Base-by-base conservation (phyloP, 768 basidiomycete genomes). In the Mycena galopus region DNA sequence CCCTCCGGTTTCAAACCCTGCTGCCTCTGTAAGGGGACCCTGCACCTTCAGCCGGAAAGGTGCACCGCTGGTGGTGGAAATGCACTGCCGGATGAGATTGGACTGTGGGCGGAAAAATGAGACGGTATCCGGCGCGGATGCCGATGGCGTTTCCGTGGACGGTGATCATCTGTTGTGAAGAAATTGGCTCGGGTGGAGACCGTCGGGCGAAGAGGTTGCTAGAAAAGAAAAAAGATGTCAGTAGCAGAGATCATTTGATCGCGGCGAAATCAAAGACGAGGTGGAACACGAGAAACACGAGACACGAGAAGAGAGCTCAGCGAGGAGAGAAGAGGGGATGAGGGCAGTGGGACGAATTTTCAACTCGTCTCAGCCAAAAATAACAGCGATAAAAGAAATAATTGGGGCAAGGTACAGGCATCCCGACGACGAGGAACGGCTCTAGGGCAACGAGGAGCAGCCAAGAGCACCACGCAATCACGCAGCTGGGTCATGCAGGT, bases 171-270 rank as follows among this genome's bases (percentile, higher is more conserved):
- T 42, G 32, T 32, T 42, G 37, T 29, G 32, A n/a, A 21, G 59
- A 21, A 44, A 29, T n/a, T 61, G 39, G 21, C 39, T 21, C 42
- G 61, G 44, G 61, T 44, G 61, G 62, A 62, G 44, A 50, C 23
- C 62, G 47, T 63, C 47, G 64, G 50, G 50, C 63, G 63, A 64
- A 51, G 63, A 64, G n/a, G 63, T 51, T 64, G 47, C 63, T 55
- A n/a, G 47, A 32, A 37, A 53, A 51, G 33, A 32, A 37, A 64
- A 64, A 64, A 64, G 63, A 53, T 32, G 50, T 35, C 63, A 51
- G 50, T 64, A 64, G 37, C n/a, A 64, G 32, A 37, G 32, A 53
- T 50, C 61, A 63, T 32, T 63, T 50, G 61, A 63, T 63, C 30
- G 23, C 44, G 44, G 61, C 42, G 50, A 63, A 63, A 63, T 29